Percentiles rank a stretch among this genome's conserved stretches.
phyloP scores from a whole-genome alignment of 805 yeast genomes.

The Tetrapisispora phaffii region DNA sequence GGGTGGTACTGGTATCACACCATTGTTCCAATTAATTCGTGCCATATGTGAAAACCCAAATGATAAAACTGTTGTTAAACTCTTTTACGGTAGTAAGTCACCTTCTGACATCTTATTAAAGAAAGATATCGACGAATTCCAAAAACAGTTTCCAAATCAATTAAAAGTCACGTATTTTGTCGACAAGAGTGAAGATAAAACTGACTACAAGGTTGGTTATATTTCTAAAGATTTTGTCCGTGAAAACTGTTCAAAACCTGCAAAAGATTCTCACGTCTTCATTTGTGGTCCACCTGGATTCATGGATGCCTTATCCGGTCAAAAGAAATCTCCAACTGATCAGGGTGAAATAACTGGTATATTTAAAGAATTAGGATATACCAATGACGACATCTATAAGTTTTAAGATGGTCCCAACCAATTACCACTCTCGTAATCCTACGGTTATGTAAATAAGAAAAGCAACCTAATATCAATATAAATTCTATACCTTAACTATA shows the following conservation, averaged over 20 bases:
- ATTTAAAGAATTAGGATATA: slow-evolving; percentile 78
- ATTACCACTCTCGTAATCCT: too few relatives aligned
- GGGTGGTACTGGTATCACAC: slow-evolving; percentile 96
- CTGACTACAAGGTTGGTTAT: slow-evolving; percentile 55
- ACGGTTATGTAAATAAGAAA: too few relatives aligned
- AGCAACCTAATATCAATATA: too few relatives aligned
- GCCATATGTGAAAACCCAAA: slow-evolving; percentile 67
- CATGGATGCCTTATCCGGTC: slow-evolving; percentile 80
- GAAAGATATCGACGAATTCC: slow-evolving; percentile 55
- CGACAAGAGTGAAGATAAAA: slow-evolving; percentile 38
- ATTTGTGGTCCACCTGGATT: slow-evolving; percentile 95
- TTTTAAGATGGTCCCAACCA: slow-evolving; percentile 44
- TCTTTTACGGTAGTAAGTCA: slow-evolving; percentile 72
- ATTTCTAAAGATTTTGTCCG: slow-evolving; percentile 66
- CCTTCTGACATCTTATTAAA: slow-evolving; percentile 74
- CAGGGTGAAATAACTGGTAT: slow-evolving; percentile 93
- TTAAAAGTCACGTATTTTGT: slow-evolving; percentile 71
- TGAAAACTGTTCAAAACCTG: slow-evolving; percentile 53
- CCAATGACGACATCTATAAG: slow-evolving; percentile 81
- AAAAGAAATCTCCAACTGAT: slow-evolving; percentile 73
- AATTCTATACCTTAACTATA: too few relatives aligned
- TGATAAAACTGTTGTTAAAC: slow-evolving; percentile 72
- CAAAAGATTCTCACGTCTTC: slow-evolving; percentile 61
- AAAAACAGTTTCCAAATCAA: slow-evolving; percentile 60
- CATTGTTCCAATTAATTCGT: slow-evolving; percentile 78